Evolutionary conservation across 306 rosid genomes (phyloP).

Genomic region (Carpinus viminea): DNA sequence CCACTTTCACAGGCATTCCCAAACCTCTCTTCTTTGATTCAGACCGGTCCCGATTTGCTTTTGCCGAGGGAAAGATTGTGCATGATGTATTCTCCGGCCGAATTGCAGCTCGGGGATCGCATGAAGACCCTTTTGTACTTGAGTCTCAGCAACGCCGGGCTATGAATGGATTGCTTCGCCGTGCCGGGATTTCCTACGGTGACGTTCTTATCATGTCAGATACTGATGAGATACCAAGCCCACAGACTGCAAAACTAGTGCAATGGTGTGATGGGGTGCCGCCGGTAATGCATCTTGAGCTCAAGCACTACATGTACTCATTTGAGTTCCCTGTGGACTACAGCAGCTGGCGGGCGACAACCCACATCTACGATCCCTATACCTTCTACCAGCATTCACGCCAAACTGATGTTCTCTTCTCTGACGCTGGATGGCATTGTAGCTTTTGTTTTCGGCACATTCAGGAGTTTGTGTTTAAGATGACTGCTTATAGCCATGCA

Average conservation of each 20-base stretch:
- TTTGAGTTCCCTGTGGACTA: conserved; percentile 89
- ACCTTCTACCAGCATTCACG: conserved; percentile 72
- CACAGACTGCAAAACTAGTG: conserved; percentile 69
- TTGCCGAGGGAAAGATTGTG: conserved; percentile 55
- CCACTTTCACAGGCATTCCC: conserved; percentile 86
- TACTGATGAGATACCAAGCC: conserved; percentile 89
- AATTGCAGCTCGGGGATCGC: conserved; percentile 41
- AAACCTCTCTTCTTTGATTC: conserved; percentile 61
- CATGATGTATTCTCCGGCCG: conserved; percentile 52
- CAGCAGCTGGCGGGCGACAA: conserved; percentile 88
- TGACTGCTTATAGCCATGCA: conserved; percentile 94
- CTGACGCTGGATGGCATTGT: conserved; percentile 97
- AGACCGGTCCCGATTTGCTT: conserved; percentile 54
- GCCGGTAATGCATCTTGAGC: conserved; percentile 74
- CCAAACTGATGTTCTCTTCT: conserved; percentile 50
- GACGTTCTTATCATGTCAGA: conserved; percentile 81
- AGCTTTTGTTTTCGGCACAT: conserved; percentile 80
- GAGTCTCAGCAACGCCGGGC: conserved; percentile 67
- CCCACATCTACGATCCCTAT: conserved; percentile 53
- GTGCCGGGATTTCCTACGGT: conserved; percentile 60
- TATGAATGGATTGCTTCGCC: conserved; percentile 59
- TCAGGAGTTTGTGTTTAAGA: conserved; percentile 77
- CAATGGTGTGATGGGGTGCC: conserved; percentile 96
- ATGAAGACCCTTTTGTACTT: conserved; percentile 58
- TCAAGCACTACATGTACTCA: conserved; percentile 83